These are phyloP conservation scores for Salvia rosmarinus DNA, from an alignment of 257 asterid species.

Conservation along the genomic window DNA sequence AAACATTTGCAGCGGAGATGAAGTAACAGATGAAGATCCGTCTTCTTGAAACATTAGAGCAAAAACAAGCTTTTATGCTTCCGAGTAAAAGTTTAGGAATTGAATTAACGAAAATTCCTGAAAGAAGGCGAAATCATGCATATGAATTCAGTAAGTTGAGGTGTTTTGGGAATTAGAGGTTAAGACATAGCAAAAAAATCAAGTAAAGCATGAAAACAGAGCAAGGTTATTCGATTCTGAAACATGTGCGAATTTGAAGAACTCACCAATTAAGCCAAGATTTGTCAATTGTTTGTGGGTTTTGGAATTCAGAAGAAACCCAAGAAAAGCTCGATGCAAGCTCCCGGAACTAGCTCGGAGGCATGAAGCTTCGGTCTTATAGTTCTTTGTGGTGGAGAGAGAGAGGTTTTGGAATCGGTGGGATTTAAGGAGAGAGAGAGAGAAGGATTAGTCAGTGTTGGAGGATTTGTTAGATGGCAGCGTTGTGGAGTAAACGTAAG, in stretches of 20 bases:
- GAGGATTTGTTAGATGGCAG: constrained; percentile 45
- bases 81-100: neutral
- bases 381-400: constrained; percentile 1
- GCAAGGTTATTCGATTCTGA: neutral
- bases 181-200: neutral
- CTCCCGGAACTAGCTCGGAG: constrained; percentile 21
- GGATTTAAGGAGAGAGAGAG: constrained; percentile 24
- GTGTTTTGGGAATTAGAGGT: neutral
- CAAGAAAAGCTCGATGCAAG: constrained; percentile 37
- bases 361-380: neutral
- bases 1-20: constrained; percentile 66
- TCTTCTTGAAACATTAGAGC: constrained; percentile 83
- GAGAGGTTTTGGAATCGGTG: constrained; percentile 24
- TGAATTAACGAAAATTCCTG: constrained; percentile 14
- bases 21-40: constrained; percentile 82
- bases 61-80: neutral
- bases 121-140: constrained; percentile 12
- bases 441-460: constrained; percentile 26
- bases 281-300: constrained; percentile 38
- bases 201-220: constrained; percentile 9
- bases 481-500: constrained; percentile 63
- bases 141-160: constrained; percentile 13
- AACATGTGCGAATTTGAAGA: constrained; percentile 8
- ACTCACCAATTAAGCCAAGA: constrained; percentile 49
- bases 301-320: constrained; percentile 38